These are phyloP conservation scores for Tulasnella sp. DNA, from an alignment of 768 basidiomycete genomes.

Conservation along the genomic window DNA sequence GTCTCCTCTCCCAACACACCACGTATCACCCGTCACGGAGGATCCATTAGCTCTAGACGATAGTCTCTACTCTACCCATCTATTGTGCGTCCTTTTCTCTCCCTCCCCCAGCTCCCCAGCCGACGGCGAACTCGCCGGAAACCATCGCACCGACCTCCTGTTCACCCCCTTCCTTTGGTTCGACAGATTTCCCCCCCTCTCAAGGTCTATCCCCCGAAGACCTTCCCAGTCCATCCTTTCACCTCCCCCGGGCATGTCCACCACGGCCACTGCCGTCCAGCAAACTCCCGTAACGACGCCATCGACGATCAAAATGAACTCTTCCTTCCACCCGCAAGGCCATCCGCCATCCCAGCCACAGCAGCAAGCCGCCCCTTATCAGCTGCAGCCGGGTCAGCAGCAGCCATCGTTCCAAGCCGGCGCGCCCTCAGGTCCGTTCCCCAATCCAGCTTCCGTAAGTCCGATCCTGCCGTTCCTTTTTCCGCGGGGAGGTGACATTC, in stretches of 20 bases:
- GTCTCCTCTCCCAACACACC: neutral
- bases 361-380: constrained; percentile 14
- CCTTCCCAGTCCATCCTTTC: neutral
- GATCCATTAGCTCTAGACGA: neutral
- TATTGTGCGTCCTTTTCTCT: neutral
- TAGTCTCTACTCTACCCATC: neutral
- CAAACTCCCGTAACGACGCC: constrained; percentile 2
- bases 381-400: constrained; percentile 16
- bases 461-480: neutral
- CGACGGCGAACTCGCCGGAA: neutral
- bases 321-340: constrained; percentile 7
- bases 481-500: neutral
- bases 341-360: neutral
- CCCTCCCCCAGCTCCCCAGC: neutral
- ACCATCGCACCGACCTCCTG: neutral
- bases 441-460: constrained; percentile 14
- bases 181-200: neutral
- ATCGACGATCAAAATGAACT: constrained; percentile 21
- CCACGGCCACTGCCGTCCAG: constrained; percentile 20
- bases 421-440: constrained; percentile 4
- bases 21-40: neutral
- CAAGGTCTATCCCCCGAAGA: neutral
- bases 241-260: constrained; percentile 3
- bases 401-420: constrained; percentile 6
- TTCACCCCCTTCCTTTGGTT: neutral